phyloP scores from a whole-genome alignment of 106 monocot species.

The Apostasia ramifera region DNA sequence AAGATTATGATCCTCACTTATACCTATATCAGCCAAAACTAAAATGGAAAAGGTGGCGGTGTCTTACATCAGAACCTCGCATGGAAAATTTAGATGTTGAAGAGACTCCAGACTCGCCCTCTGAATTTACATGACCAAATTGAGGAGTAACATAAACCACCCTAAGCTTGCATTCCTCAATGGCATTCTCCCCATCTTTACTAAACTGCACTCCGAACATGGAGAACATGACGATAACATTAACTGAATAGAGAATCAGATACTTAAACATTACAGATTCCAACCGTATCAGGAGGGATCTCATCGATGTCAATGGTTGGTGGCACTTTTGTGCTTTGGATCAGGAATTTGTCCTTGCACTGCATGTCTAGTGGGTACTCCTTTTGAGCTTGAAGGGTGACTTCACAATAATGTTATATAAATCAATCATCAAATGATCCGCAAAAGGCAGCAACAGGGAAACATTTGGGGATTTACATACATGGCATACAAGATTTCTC shows the following conservation, averaged over 20 bases:
- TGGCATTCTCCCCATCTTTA: slow-evolving; percentile 33
- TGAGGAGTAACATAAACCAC: slow-evolving; percentile 55
- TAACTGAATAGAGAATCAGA: slow-evolving; percentile 5
- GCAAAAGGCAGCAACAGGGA: background rate
- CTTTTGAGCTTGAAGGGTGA: slow-evolving; percentile 79
- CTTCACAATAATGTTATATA: slow-evolving; percentile 19
- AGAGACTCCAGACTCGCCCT: slow-evolving; percentile 23
- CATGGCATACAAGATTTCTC: no score
- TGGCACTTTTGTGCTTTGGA: slow-evolving; percentile 79
- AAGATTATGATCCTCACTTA: no score
- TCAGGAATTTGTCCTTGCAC: slow-evolving; percentile 91
- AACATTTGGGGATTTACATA: background rate
- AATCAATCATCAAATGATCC: background rate
- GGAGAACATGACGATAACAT: background rate
- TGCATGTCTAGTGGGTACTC: slow-evolving; percentile 72
- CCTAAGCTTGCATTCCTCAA: slow-evolving; percentile 22
- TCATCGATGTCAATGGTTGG: slow-evolving; percentile 75
- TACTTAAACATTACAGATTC: background rate
- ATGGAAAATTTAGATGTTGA: slow-evolving; percentile 25
- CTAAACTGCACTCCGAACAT: slow-evolving; percentile 47
- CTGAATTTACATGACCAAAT: slow-evolving; percentile 31
- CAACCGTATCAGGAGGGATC: slow-evolving; percentile 64
- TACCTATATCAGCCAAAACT: no score
- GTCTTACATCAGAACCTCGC: slow-evolving; percentile 12
- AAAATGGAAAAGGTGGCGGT: background rate